These are phyloP conservation scores for Backusella circina DNA, from an alignment of 192 early-diverging fungal genomes.

Conservation along the genomic window DNA sequence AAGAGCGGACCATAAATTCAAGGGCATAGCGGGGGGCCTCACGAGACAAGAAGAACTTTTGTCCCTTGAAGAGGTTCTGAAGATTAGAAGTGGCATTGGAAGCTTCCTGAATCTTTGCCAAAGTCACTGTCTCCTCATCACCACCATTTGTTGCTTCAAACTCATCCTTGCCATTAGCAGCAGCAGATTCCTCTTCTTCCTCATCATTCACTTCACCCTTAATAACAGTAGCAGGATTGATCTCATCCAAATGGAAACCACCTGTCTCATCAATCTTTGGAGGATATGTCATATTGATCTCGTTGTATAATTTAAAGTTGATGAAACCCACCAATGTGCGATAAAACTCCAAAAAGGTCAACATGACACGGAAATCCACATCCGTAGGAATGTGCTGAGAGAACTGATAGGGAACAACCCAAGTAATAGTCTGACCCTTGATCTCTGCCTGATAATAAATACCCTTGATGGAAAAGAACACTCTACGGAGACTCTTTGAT, in stretches of 20 bases:
- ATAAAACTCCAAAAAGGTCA: conserved; percentile 96
- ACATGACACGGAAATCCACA: conserved; percentile 97
- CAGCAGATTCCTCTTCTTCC: conserved; percentile 37
- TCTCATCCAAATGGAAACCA: conserved; percentile 66
- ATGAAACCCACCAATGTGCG: conserved; percentile 90
- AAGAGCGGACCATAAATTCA: conserved; percentile 87
- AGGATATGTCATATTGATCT: conserved; percentile 88
- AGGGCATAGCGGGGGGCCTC: conserved; percentile 93
- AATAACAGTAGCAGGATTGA: conserved; percentile 21
- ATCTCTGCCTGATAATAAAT: conserved; percentile 99
- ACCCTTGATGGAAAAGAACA: conserved; percentile 97
- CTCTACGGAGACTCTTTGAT: conserved; percentile 75
- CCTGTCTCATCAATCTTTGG: conserved; percentile 76
- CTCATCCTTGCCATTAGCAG: conserved; percentile 44
- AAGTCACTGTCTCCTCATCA: conserved; percentile 39
- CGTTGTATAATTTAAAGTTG: conserved; percentile 89
- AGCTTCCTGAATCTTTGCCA: conserved; percentile 48
- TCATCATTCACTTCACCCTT: conserved; percentile 23
- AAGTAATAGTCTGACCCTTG: conserved; percentile 88
- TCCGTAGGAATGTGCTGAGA: conserved; percentile 83
- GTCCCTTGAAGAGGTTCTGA: conserved; percentile 54
- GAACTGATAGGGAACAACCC: conserved; percentile 97
- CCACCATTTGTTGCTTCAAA: conserved; percentile 37
- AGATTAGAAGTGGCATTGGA: conserved; percentile 41
- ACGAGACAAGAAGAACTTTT: conserved; percentile 85